Base-by-base conservation (phyloP, 306 rosid species). In the Vigna mungo region DNA sequence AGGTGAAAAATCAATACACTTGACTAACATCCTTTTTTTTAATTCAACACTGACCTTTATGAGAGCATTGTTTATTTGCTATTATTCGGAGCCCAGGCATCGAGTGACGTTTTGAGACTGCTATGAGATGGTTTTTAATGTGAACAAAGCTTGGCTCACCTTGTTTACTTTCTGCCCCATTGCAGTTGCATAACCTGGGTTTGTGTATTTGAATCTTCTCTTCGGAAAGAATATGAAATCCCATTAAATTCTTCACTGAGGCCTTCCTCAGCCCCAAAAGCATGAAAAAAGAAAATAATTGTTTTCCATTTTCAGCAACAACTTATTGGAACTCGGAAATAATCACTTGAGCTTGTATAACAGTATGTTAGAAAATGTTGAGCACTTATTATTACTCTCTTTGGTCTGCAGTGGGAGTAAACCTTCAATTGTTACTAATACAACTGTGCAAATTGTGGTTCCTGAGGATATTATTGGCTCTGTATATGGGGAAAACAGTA, bases 381-480 rank as follows among this genome's bases (percentile, higher is more conserved):
- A 27, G 30, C 59, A 81, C 79, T 81, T 71, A 78, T 32, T 37
- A 49, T 70, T 32, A 54, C 36, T 52, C 75, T 51, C 72, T 65
- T 63, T 74, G 43, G 70, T 83, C 79, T 80, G 78, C 92, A 95
- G 97, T 49, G 92, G 93, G 78, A 89, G 76, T 84, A 92, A 85
- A 85, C 52, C 96, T 67, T 88, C 92, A 47, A 71, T 86, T n/a
- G 93, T 89, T 85, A 95, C 96, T 4, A 89, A 87, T 68, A 88
- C 97, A 46, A 90, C 96, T 4, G 91, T 95, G 52, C 96, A 95
- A 88, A 83, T 95, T 72, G 27, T 87, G 74, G 92, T 95, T 88
- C 88, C 97, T 2, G 91, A 86, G 54, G 83, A 87, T 71, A 87
- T 87, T 23, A 80, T 95, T 58, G 89, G 84, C 75, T 88, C 89